A percentile compares a stretch with the other conserved stretches of the same genome.
Evolutionary conservation across 768 basidiomycete genomes (phyloP).

Genomic region (Rhizopogon rudus): DNA sequence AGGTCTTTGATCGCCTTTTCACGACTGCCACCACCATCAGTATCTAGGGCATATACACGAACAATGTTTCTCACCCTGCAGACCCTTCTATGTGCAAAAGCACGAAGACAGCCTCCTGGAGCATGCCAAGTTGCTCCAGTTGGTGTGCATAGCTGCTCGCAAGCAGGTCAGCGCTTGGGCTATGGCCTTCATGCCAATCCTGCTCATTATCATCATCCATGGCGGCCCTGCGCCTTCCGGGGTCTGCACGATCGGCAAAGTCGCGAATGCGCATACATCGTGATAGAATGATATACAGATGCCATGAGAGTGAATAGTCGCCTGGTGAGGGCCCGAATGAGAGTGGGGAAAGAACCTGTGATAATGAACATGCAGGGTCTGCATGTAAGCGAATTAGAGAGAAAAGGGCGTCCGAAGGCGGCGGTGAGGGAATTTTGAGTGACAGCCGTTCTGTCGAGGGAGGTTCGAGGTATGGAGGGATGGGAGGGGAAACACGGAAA

Average conservation of each 20-base stretch:
- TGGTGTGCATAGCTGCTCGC: slow-evolving; percentile 84
- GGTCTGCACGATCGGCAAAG: slow-evolving; percentile 74
- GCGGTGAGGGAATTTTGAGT: slow-evolving; percentile 41
- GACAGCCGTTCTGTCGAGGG: slow-evolving; percentile 16
- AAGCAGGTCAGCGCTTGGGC: slow-evolving; percentile 76
- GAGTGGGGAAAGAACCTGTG: slow-evolving; percentile 61
- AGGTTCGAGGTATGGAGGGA: slow-evolving; percentile 53
- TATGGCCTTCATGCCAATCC: slow-evolving; percentile 65
- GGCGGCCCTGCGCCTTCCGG: slow-evolving; percentile 29
- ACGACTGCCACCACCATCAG: slow-evolving; percentile 47
- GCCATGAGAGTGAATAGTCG: slow-evolving; percentile 90
- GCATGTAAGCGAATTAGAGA: slow-evolving; percentile 76
- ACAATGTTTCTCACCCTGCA: slow-evolving; percentile 52
- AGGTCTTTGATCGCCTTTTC: slow-evolving; percentile 80
- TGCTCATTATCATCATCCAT: slow-evolving; percentile 39
- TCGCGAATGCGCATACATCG: slow-evolving; percentile 80
- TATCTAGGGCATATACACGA: not conserved
- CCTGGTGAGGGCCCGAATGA: slow-evolving; percentile 71
- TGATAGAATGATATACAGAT: slow-evolving; percentile 84
- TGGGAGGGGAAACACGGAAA: slow-evolving; percentile 44
- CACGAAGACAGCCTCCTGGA: slow-evolving; percentile 87
- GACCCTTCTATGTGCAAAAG: slow-evolving; percentile 83
- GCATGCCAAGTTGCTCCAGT: slow-evolving; percentile 73
- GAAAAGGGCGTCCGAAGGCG: slow-evolving; percentile 69
- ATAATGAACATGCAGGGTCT: slow-evolving; percentile 66